Percentiles rank a stretch among this genome's conserved stretches.
These are phyloP conservation scores for Inga laurina DNA, from an alignment of 306 rosid genomes.

Conservation along the genomic window DNA sequence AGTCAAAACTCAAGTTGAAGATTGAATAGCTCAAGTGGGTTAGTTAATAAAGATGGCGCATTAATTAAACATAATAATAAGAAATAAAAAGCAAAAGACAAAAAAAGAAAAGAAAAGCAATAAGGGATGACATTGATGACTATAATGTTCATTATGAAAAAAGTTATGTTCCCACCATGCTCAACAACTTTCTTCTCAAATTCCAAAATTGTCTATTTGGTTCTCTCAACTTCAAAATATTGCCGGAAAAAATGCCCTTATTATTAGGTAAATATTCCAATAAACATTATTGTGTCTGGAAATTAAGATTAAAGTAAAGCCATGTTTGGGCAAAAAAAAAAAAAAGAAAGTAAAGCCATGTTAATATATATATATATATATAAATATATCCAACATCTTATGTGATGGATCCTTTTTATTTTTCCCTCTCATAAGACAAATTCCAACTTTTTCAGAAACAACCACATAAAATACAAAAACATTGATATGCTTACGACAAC, in stretches of 20 bases:
- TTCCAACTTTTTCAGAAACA: neutral
- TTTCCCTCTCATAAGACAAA: neutral
- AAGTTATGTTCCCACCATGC: constrained; percentile 21
- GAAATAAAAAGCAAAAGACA: neutral
- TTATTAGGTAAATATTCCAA: neutral
- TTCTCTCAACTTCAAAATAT: neutral
- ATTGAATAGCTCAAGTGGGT: neutral
- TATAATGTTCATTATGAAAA: neutral
- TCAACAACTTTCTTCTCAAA: neutral
- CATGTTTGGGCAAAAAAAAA: too few relatives aligned
- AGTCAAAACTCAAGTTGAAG: neutral
- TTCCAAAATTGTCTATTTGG: neutral
- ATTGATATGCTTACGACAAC: neutral
- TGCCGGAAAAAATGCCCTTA: neutral
- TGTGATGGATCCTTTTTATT: neutral
- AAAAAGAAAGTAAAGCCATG: too few relatives aligned
- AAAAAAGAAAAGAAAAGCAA: neutral
- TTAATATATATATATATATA: too few relatives aligned
- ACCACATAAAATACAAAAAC: neutral
- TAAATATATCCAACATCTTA: too few relatives aligned
- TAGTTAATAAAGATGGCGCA: constrained; percentile 1
- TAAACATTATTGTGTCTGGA: neutral
- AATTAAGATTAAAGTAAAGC: neutral
- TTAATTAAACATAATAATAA: constrained; percentile 8
- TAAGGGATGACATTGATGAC: neutral